These are phyloP conservation scores for Aspergillus biplanus DNA, from an alignment of 495 filamentous ascomycete genomes.

Conservation along the genomic window DNA sequence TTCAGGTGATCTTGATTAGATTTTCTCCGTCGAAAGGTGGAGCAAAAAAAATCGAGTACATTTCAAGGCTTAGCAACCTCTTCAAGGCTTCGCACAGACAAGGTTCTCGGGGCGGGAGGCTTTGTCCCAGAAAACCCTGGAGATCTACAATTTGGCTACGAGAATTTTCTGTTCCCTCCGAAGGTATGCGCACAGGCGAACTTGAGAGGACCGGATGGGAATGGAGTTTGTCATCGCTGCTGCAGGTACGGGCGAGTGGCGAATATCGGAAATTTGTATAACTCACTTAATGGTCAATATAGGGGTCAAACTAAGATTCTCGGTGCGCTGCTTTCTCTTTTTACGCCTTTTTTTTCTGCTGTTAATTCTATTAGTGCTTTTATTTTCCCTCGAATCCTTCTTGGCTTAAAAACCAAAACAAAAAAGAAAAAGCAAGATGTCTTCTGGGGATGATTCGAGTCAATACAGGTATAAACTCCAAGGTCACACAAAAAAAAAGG, in stretches of 20 bases:
- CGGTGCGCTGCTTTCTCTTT: no score
- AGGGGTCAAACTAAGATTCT: no score
- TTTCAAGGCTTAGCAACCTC: background rate
- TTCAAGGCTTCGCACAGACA: background rate
- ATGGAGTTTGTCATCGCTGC: background rate
- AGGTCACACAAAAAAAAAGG: slow-evolving; percentile 9
- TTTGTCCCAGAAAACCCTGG: background rate
- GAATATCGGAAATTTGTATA: background rate
- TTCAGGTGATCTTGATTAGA: no score
- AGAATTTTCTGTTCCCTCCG: slow-evolving; percentile 1
- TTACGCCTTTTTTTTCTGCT: no score
- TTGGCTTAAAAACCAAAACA: background rate
- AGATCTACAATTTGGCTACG: slow-evolving; percentile 1
- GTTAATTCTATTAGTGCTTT: no score
- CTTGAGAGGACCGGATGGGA: background rate
- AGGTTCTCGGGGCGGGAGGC: background rate
- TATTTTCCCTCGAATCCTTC: background rate
- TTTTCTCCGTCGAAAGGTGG: background rate
- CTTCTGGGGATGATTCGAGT: slow-evolving; percentile 4
- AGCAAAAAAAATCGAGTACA: background rate
- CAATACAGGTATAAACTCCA: background rate
- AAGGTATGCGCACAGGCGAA: slow-evolving; percentile 1
- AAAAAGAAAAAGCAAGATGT: background rate
- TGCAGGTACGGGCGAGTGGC: background rate
- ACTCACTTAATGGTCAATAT: background rate